Evolutionary conservation across 108 stramenopile genomes (phyloP).

Genomic region (Cyclotella sp.): DNA sequence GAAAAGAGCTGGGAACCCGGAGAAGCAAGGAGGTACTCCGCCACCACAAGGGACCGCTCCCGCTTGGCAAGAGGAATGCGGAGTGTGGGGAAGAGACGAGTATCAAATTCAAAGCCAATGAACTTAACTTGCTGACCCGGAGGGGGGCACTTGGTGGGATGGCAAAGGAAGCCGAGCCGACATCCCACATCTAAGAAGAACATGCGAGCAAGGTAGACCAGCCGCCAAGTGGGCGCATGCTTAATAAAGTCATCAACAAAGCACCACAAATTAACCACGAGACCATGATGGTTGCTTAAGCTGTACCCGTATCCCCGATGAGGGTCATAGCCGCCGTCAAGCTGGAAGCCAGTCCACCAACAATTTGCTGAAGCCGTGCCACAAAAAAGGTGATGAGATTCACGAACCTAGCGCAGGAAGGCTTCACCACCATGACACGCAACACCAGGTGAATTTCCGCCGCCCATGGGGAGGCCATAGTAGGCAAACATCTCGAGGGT

Average conservation of each 20-base stretch:
- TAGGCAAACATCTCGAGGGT: neutral
- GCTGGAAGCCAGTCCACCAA: slow-evolving; percentile 8
- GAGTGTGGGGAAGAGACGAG: neutral
- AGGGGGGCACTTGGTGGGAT: slow-evolving; percentile 2
- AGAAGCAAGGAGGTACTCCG: neutral
- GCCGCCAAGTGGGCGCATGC: neutral
- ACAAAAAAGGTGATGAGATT: neutral
- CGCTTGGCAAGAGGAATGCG: neutral
- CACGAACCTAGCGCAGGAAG: neutral
- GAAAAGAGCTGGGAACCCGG: neutral
- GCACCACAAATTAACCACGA: neutral
- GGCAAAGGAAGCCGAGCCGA: neutral
- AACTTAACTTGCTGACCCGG: slow-evolving; percentile 1
- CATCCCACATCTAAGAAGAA: neutral
- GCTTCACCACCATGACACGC: neutral
- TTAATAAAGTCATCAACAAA: slow-evolving; percentile 3
- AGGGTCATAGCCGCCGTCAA: neutral
- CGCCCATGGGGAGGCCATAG: slow-evolving; percentile 1
- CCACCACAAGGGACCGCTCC: too few relatives aligned
- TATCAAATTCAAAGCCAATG: slow-evolving; percentile 1
- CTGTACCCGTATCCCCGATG: neutral
- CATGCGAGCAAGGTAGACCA: neutral
- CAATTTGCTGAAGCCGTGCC: neutral
- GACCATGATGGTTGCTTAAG: neutral
- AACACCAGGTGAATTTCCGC: neutral